Percentiles rank a stretch among this genome's conserved stretches.
phyloP scores from a whole-genome alignment of 1,284 basidiomycete genomes.

The Tylopilus sp. region DNA sequence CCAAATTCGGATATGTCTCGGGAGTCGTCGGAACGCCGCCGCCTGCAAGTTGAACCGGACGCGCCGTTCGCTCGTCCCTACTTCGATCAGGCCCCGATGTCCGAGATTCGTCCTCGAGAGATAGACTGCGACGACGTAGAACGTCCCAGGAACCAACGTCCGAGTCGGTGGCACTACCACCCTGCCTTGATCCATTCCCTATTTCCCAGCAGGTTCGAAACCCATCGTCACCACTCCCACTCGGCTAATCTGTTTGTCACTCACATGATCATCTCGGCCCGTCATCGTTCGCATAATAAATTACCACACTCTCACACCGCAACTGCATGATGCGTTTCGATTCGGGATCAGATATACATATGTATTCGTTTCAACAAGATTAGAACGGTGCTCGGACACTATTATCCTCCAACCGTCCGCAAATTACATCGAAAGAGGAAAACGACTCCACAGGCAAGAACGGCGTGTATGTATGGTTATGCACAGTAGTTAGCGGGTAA shows the following conservation, averaged over 20 bases:
- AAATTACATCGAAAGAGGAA: constrained; percentile 22
- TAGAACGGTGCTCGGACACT: constrained; percentile 24
- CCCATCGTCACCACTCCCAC: too few species aligned
- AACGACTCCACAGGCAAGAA: background rate
- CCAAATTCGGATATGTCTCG: constrained; percentile 1
- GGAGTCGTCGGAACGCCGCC: background rate
- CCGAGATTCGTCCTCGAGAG: background rate
- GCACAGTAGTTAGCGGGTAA: constrained; percentile 30
- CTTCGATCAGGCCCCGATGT: background rate
- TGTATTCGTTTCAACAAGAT: constrained; percentile 27
- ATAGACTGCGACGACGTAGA: background rate
- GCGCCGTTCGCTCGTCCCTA: background rate
- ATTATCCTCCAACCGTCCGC: constrained; percentile 21
- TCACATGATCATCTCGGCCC: background rate
- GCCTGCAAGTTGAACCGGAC: too few species aligned
- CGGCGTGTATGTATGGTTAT: constrained; percentile 24
- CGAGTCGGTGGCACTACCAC: background rate
- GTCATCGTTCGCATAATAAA: too few species aligned
- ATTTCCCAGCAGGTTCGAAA: too few species aligned
- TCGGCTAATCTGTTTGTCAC: background rate
- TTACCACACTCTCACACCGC: background rate
- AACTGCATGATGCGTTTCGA: background rate
- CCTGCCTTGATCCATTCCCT: too few species aligned
- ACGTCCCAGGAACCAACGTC: background rate
- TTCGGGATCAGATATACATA: constrained; percentile 14